Base-by-base conservation (phyloP, 148 eudicot genomes). In the Chenopodium berlandieri region DNA sequence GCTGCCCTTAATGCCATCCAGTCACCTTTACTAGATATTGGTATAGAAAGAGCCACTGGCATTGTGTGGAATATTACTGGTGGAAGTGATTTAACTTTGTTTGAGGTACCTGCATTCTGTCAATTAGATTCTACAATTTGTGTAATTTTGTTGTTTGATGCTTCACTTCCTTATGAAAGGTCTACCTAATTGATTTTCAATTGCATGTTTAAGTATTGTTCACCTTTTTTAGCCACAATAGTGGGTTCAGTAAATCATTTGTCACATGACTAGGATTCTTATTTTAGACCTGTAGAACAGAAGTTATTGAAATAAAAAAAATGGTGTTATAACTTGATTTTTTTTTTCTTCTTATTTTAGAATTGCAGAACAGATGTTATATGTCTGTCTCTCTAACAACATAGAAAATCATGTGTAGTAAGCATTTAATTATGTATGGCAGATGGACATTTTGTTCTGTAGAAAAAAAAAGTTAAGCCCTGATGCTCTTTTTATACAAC, bases 51-150 rank as follows among this genome's bases (percentile, higher is more conserved):
- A 86, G 99, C 99, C 76, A 96, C 99, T 77, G 99, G 99, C 80
- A 96, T 96, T 86, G 99, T 96, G 56, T 96, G 99, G 99, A 96
- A 92, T 80, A 94, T 96, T 66, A 96, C 99, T 82, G 98, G 99
- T 79, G 99, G 99, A 75, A 94, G 78, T 82, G 99, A 96, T 87
- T 86, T 96, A 79, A 91, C 99, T 40, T 91, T 96, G 86, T 90
- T 91, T 78, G 99, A 96, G 98, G 99, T 92, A 80, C 67, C 84
- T 50, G n/a, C 77, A 71, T 25, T 62, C 66, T 62, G 66, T 20
- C 66, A 62, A 62, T 22, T 5, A 56, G 62, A 19, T 17, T 56
- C 17, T 14, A 56, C 5, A 1, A 3, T 62, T 62, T 6, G 2
- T 40, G 44, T 40, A 40, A 40, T 5, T 40, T 40, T 6, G 7